These are phyloP conservation scores for Calonectria pseudoreteaudii DNA, from an alignment of 2,329 filamentous ascomycete species.

Conservation along the genomic window DNA sequence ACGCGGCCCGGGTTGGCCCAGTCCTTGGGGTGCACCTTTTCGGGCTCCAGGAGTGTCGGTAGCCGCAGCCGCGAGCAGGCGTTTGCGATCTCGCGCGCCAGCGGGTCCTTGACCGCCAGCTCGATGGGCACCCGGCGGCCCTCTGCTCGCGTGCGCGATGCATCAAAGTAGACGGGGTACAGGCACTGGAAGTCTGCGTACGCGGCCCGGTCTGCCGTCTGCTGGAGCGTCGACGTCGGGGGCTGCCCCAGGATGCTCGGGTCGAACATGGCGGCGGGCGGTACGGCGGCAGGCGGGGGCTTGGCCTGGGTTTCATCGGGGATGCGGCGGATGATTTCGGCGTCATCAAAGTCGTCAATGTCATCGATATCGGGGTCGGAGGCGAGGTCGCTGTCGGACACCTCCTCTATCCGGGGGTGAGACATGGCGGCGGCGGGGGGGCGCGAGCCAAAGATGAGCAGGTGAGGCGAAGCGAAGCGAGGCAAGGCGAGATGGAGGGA, in stretches of 20 bases:
- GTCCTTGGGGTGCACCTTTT: slow-evolving; percentile 94
- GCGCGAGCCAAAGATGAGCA: background rate
- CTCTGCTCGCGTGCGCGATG: slow-evolving; percentile 76
- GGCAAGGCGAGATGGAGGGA: background rate
- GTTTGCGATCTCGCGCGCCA: slow-evolving; percentile 89
- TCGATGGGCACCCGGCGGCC: slow-evolving; percentile 81
- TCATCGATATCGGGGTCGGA: slow-evolving; percentile 74
- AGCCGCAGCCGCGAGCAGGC: slow-evolving; percentile 81
- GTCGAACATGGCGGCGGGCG: slow-evolving; percentile 29
- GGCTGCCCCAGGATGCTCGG: slow-evolving; percentile 44
- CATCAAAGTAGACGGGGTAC: slow-evolving; percentile 97
- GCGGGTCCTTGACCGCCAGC: slow-evolving; percentile 83
- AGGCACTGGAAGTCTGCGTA: slow-evolving; percentile 88
- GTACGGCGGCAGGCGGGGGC: slow-evolving; percentile 41
- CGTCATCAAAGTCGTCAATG: slow-evolving; percentile 70
- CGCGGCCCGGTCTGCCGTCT: slow-evolving; percentile 61
- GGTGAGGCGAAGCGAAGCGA: background rate
- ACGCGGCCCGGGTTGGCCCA: slow-evolving; percentile 97
- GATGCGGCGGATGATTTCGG: slow-evolving; percentile 66
- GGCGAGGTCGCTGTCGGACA: slow-evolving; percentile 82
- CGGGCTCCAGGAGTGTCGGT: slow-evolving; percentile 85
- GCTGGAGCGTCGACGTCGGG: slow-evolving; percentile 44
- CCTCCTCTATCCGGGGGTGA: slow-evolving; percentile 91
- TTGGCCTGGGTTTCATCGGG: slow-evolving; percentile 42
- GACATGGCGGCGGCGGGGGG: slow-evolving; percentile 69